Conservation (phyloP, 768 basidiomycete species). For the Suillus americanus region DNA sequence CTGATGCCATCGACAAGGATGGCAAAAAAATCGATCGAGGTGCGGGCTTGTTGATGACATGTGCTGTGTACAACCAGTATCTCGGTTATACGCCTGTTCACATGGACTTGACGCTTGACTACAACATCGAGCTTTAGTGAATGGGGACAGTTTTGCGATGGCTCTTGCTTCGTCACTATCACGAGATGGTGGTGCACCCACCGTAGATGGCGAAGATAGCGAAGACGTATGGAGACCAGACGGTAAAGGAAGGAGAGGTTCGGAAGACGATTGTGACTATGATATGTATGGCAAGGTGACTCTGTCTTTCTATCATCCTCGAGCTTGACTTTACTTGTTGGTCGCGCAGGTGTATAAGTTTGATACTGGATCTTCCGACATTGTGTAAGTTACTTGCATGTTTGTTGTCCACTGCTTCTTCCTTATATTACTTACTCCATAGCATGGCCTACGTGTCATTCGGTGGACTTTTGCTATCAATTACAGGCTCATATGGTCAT, state of each 20-base stretch:
- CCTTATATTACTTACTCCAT: conserved; percentile 1
- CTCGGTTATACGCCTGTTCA: conserved; percentile 85
- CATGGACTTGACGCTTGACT: conserved; percentile 93
- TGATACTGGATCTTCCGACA: conserved; percentile 19
- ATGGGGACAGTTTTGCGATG: conserved; percentile 74
- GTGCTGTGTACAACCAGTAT: conserved; percentile 54
- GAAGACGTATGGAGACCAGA: conserved; percentile 83
- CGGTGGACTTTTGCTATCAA: conserved; percentile 91
- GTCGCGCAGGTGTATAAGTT: neutral
- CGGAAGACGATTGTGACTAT: conserved; percentile 96
- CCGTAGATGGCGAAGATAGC: conserved; percentile 51
- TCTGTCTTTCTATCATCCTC: neutral
- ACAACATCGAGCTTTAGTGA: conserved; percentile 78
- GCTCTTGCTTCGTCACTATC: conserved; percentile 82
- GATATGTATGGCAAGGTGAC: conserved; percentile 94
- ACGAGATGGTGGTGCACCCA: conserved; percentile 43
- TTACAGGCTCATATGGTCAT: conserved; percentile 91
- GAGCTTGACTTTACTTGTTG: conserved; percentile 8
- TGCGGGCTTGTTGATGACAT: conserved; percentile 27
- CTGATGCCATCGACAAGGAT: conserved; percentile 82
- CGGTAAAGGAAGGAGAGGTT: conserved; percentile 72
- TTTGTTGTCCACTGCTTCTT: conserved; percentile 5
- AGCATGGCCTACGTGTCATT: conserved; percentile 97
- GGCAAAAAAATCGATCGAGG: conserved; percentile 99
- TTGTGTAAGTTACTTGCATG: conserved; percentile 61